Evolutionary conservation across 2,329 filamentous ascomycete species (phyloP).

Genomic region (Macroventuria anomochaeta): DNA sequence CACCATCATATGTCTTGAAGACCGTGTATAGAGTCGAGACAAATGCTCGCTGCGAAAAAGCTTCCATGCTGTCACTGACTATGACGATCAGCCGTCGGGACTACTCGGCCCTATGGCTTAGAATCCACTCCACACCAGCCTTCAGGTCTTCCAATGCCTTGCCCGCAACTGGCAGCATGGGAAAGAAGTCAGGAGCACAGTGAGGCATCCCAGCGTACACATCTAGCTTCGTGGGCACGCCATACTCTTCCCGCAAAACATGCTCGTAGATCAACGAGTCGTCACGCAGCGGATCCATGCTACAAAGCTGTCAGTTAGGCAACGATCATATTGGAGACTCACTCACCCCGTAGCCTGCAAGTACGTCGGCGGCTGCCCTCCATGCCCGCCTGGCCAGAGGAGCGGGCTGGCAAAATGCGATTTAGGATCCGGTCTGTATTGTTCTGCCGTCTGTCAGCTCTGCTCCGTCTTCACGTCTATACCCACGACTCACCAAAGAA

Average conservation of each 20-base stretch:
- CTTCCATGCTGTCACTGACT: too few species aligned
- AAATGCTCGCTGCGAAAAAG: too few species aligned
- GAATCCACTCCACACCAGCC: conserved; percentile 47
- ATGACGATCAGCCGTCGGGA: background rate
- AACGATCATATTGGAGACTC: background rate
- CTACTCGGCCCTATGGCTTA: conserved; percentile 23
- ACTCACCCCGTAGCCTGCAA: conserved; percentile 57
- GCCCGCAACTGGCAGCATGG: conserved; percentile 33
- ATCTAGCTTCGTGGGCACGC: conserved; percentile 54
- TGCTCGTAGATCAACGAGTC: conserved; percentile 61
- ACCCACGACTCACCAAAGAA: conserved; percentile 17
- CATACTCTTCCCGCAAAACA: conserved; percentile 53
- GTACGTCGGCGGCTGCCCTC: conserved; percentile 55
- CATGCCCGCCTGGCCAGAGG: conserved; percentile 25
- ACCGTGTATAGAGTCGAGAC: too few species aligned
- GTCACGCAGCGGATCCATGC: conserved; percentile 59
- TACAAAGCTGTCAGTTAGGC: background rate
- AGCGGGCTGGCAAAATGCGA: conserved; percentile 38
- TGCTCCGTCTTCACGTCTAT: background rate
- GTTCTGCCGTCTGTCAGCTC: conserved; percentile 9
- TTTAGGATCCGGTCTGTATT: conserved; percentile 40
- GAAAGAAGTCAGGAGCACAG: conserved; percentile 48
- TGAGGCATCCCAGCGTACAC: conserved; percentile 54
- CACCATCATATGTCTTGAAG: background rate
- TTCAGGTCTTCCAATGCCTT: conserved; percentile 39